Base-by-base conservation (phyloP, 2,329 filamentous ascomycete species). In the Calonectria honghensis region DNA sequence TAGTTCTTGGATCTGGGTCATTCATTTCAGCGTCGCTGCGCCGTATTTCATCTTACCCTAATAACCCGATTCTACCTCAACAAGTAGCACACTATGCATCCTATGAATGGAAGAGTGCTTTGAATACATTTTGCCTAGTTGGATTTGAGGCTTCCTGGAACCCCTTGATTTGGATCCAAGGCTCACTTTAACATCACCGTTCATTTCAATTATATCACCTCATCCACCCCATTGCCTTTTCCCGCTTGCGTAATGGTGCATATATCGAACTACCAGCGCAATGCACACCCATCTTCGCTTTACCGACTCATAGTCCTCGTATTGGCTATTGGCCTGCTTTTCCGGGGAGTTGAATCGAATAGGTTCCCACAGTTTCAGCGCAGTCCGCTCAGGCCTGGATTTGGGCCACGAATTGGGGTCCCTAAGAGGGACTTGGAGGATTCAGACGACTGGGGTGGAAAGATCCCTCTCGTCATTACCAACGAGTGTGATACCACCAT, bases 401-500 rank as follows among this genome's bases (percentile, higher is more conserved):
- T 81, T 16, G 78, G 76, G 31, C 81, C 80, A 31, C 81, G 78
- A 59, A 78, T 78, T 70, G 76, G 78, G 65, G 75, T 76, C 59
- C 75, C 77, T 51, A 76, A 73, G 71, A 73, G 73, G 31, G 73
- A 78, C 52, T 61, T 73, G 37, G 72, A 74, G 57, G 74, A 80
- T 39, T 82, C 84, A 1, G 79, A 81, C 37, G 79, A 84, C 24
- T 79, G 79, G 69, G 81, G 84, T 13, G 86, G 86, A 67, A 86
- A 83, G 29, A 85, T 91, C 50, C 93, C 93, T 9, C 86, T 97
- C 32, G 87, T 91, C 9, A 87, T 97, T 71, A 93, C 91, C 73
- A 97, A 96, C 85, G 89, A 89, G 71, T 97, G 95, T 81, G 87
- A 88, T 13, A 90, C 94, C 27, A 91, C 90, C 0, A 91, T 97